Evolutionary conservation across 257 asterid genomes (phyloP).

Genomic region (Lycium ferocissimum): DNA sequence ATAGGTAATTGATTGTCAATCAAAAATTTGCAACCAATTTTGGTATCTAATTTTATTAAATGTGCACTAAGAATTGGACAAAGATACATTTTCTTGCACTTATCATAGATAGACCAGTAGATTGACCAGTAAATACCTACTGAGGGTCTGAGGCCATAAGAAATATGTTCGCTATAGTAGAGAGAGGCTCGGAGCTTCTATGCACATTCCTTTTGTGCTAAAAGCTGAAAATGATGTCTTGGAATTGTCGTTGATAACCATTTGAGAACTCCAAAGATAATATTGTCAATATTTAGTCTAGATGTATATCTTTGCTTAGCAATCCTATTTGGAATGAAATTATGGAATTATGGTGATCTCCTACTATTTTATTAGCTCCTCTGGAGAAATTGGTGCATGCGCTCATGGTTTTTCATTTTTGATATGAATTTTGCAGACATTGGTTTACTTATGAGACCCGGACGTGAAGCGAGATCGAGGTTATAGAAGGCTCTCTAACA

Average conservation of each 20-base stretch:
- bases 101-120: constrained; percentile 1
- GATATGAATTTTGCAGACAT: constrained; percentile 53
- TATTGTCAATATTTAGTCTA: not conserved
- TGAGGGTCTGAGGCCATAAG: constrained; percentile 12
- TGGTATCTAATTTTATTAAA: not conserved
- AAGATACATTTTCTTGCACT: constrained; percentile 2
- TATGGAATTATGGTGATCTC: not conserved
- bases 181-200: not conserved
- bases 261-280: not conserved
- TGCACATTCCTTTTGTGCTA: not conserved
- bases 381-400: constrained; percentile 10
- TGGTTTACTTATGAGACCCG: constrained; percentile 83
- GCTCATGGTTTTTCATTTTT: not conserved
- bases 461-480: constrained; percentile 94
- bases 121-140: no score
- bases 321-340: not conserved
- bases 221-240: not conserved
- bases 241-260: not conserved
- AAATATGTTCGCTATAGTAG: not conserved
- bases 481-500: constrained; percentile 76
- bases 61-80: not conserved
- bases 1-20: not conserved
- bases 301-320: constrained; percentile 1
- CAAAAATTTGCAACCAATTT: constrained; percentile 4
- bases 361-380: not conserved